These are phyloP conservation scores for Panaeolus papilionaceus DNA, from an alignment of 768 basidiomycete species.

Conservation along the genomic window DNA sequence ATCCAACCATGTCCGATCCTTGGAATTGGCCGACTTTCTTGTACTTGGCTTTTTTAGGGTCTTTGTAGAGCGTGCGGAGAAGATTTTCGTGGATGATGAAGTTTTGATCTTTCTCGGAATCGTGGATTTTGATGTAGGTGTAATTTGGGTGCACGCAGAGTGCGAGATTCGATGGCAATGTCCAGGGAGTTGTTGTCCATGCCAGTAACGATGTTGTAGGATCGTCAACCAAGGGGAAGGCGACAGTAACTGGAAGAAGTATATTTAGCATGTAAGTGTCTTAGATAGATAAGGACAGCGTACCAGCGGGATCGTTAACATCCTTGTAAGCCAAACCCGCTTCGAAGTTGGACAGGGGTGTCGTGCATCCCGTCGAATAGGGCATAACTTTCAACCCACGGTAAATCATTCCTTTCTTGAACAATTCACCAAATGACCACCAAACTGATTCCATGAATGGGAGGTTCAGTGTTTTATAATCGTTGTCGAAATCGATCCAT, in stretches of 20 bases:
- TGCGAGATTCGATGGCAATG: conserved; percentile 92
- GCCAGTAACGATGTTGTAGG: conserved; percentile 88
- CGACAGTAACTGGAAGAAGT: conserved; percentile 72
- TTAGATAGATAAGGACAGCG: conserved; percentile 27
- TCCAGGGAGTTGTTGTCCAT: conserved; percentile 99
- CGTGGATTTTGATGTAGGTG: conserved; percentile 96
- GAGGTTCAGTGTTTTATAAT: conserved; percentile 96
- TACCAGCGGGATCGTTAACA: conserved; percentile 91
- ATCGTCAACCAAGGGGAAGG: conserved; percentile 94
- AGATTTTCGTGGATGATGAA: conserved; percentile 93
- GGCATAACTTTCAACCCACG: conserved; percentile 96
- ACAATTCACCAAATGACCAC: conserved; percentile 98
- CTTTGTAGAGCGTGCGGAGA: conserved; percentile 90
- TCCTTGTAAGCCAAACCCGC: conserved; percentile 92
- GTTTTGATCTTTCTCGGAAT: conserved; percentile 83
- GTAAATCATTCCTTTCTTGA: conserved; percentile 91
- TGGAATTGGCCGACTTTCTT: conserved; percentile 90
- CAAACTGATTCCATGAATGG: conserved; percentile 98
- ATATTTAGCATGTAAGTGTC: neutral
- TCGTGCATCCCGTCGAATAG: conserved; percentile 95
- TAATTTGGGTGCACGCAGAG: conserved; percentile 97
- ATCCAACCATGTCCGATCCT: conserved; percentile 93
- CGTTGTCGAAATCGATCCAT: conserved; percentile 99
- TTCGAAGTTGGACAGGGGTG: conserved; percentile 97
- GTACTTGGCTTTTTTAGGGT: conserved; percentile 95